phyloP scores from a whole-genome alignment of 129 eudicot genomes.

The Flaveria ramosissima region DNA sequence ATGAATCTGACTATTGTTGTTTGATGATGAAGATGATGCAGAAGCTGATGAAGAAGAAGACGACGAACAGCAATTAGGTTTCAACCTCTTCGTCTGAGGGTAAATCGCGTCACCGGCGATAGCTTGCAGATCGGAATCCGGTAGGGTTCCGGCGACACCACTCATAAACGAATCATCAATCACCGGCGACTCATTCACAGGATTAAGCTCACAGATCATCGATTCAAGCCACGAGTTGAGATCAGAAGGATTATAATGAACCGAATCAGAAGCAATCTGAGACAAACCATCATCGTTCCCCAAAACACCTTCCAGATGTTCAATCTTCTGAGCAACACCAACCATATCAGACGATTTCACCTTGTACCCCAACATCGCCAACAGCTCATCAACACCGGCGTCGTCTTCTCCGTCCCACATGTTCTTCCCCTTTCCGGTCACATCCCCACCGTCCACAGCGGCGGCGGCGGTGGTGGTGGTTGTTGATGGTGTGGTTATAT shows the following conservation, averaged over 20 bases:
- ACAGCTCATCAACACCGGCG: slow-evolving; percentile 66
- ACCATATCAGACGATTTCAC: slow-evolving; percentile 77
- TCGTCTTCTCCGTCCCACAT: slow-evolving; percentile 45
- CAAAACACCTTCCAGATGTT: slow-evolving; percentile 60
- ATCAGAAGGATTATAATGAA: slow-evolving; percentile 77
- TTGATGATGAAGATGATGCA: not conserved
- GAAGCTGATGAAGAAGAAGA: slow-evolving; percentile 16
- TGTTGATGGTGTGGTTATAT: no score
- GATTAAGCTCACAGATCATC: slow-evolving; percentile 61
- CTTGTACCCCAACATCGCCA: slow-evolving; percentile 72
- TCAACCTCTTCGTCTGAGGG: slow-evolving; percentile 44
- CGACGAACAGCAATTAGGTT: slow-evolving; percentile 26
- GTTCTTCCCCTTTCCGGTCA: slow-evolving; percentile 34
- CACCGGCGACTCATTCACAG: slow-evolving; percentile 4
- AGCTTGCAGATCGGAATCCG: slow-evolving; percentile 47
- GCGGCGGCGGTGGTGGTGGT: not conserved
- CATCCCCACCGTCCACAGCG: slow-evolving; percentile 8
- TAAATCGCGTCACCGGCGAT: slow-evolving; percentile 71
- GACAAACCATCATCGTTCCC: slow-evolving; percentile 51
- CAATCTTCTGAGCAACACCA: slow-evolving; percentile 72
- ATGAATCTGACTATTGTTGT: no score
- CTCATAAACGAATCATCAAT: slow-evolving; percentile 33
- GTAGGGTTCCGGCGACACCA: not conserved
- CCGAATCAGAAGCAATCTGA: slow-evolving; percentile 54
- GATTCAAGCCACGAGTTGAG: slow-evolving; percentile 67